Conservation (phyloP, 2,329 filamentous ascomycete genomes). For the Pseudovirgaria hyperparasitica region DNA sequence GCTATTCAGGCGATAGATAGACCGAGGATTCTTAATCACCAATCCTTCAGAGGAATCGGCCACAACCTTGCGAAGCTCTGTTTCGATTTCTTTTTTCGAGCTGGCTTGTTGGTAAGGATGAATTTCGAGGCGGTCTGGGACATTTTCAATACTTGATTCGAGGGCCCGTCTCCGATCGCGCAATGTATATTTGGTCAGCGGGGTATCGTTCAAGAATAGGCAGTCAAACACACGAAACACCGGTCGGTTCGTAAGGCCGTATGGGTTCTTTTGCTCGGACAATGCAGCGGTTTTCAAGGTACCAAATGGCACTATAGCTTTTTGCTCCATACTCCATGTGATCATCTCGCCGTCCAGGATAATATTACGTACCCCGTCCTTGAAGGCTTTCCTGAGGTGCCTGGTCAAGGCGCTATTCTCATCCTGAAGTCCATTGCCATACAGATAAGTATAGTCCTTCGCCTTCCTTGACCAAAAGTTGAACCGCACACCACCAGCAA, state of each 20-base stretch:
- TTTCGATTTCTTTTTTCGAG: conserved; percentile 61
- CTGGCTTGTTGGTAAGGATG: conserved; percentile 58
- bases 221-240: conserved; percentile 85
- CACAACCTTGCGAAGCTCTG: conserved; percentile 66
- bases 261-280: conserved; percentile 63
- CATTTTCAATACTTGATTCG: conserved; percentile 53
- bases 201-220: conserved; percentile 69
- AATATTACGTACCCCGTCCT: conserved; percentile 63
- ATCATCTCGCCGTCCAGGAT: conserved; percentile 98
- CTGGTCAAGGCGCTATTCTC: conserved; percentile 66
- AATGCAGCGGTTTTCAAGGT: conserved; percentile 86
- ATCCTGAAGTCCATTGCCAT: conserved; percentile 65
- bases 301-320: conserved; percentile 80
- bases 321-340: conserved; percentile 80
- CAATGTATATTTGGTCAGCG: conserved; percentile 71
- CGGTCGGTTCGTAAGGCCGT: conserved; percentile 45
- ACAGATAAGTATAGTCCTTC: conserved; percentile 92
- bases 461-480: conserved; percentile 91
- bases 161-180: conserved; percentile 68
- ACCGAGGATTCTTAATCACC: conserved; percentile 85
- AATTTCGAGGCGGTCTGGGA: conserved; percentile 69
- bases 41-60: conserved; percentile 80
- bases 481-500: conserved; percentile 61
- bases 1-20: conserved; percentile 74
- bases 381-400: conserved; percentile 66